phyloP scores from a whole-genome alignment of 108 stramenopile species.

The Aureococcus anophagefferens region DNA sequence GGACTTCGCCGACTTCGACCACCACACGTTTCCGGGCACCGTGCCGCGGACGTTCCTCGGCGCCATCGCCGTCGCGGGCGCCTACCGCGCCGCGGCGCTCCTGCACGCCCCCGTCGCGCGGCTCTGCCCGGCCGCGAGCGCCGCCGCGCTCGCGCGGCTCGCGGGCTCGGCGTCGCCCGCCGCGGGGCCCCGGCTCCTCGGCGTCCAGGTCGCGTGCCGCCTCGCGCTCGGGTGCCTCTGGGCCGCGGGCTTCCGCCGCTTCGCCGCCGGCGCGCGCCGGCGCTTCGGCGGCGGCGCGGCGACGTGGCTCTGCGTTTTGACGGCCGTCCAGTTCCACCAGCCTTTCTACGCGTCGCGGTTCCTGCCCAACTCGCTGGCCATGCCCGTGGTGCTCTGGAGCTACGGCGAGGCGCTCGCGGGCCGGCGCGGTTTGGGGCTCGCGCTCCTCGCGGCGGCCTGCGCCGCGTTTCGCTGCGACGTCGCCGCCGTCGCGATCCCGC shows the following conservation, averaged over 20 bases:
- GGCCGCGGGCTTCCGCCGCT: conserved; percentile 1
- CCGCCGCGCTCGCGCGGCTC: neutral
- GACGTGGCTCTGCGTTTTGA: conserved; percentile 54
- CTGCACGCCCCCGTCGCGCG: neutral
- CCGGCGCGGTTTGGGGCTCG: conserved; percentile 35
- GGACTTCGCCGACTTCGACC: conserved; percentile 33
- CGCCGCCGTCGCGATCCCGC: conserved; percentile 8
- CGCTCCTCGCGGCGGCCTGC: conserved; percentile 59
- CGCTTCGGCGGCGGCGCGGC: neutral
- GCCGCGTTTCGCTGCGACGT: conserved; percentile 88
- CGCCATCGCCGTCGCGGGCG: conserved; percentile 17
- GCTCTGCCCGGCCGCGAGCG: neutral
- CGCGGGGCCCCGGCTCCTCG: neutral
- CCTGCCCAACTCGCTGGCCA: conserved; percentile 91
- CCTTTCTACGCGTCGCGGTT: conserved; percentile 87
- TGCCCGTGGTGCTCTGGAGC: conserved; percentile 53
- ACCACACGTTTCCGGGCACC: conserved; percentile 45
- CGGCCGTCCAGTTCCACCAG: conserved; percentile 82
- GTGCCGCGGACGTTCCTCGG: conserved; percentile 55
- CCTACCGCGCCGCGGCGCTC: neutral
- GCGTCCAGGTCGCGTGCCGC: conserved; percentile 2
- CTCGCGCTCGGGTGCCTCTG: neutral
- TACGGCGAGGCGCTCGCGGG: conserved; percentile 57
- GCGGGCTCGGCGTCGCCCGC: neutral
- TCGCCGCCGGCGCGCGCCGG: neutral